A percentile compares a stretch with the other conserved stretches of the same genome.
phyloP scores from a whole-genome alignment of 345 rosid species.

The Raphanus sativus region DNA sequence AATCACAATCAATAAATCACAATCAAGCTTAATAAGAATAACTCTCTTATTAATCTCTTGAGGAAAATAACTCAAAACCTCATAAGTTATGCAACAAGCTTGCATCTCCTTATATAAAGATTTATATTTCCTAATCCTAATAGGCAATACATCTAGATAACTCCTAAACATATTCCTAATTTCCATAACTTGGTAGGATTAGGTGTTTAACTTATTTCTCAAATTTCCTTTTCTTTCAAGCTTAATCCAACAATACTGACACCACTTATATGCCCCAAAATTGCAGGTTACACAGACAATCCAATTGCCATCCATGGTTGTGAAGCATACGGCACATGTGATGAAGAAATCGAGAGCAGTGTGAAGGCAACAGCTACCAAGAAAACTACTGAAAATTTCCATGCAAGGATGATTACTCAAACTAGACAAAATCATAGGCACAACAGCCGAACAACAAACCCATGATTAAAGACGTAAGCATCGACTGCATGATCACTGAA shows the following conservation, averaged over 20 bases:
- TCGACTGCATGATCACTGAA: conserved; percentile 80
- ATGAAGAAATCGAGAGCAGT: conserved; percentile 68
- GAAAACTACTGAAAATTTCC: conserved; percentile 74
- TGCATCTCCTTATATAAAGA: too few species aligned
- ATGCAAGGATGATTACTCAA: conserved; percentile 47
- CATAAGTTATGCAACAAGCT: too few species aligned
- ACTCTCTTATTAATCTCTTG: too few species aligned
- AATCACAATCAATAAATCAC: too few species aligned
- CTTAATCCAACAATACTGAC: conserved; percentile 45
- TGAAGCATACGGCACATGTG: conserved; percentile 79
- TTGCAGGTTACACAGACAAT: conserved; percentile 83
- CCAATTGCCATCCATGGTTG: conserved; percentile 79
- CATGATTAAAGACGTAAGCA: conserved; percentile 74
- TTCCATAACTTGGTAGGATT: too few species aligned
- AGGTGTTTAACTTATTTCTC: too few species aligned
- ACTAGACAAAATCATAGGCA: conserved; percentile 50
- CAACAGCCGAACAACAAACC: conserved; percentile 34
- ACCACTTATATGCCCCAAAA: conserved; percentile 68
- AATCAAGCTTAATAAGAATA: too few species aligned
- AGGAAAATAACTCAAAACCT: too few species aligned
- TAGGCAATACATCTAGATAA: too few species aligned
- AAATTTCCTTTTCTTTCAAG: too few species aligned
- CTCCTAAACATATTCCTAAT: too few species aligned
- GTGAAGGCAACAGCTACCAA: conserved; percentile 62
- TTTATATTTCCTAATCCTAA: too few species aligned